These are phyloP conservation scores for Paecilomyces dactylethromorphus DNA, from an alignment of 2,329 filamentous ascomycete species.

Conservation along the genomic window DNA sequence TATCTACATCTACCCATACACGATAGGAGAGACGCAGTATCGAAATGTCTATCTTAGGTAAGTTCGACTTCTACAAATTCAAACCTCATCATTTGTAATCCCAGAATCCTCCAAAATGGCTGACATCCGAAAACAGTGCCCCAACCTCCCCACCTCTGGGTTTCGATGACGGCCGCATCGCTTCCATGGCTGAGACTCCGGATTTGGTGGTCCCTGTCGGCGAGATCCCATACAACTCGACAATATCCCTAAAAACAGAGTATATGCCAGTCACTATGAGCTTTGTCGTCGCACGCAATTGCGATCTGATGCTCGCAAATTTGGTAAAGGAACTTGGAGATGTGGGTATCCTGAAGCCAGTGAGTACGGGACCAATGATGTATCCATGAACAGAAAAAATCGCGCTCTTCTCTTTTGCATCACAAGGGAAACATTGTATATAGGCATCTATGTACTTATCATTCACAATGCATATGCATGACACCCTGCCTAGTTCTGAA, in stretches of 20 bases:
- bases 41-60: constrained; percentile 12
- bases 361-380: constrained; percentile 12
- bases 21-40: constrained; percentile 12
- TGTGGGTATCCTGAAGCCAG: constrained; percentile 17
- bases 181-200: constrained; percentile 16
- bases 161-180: constrained; percentile 14
- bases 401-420: not conserved
- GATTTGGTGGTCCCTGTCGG: constrained; percentile 23
- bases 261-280: constrained; percentile 27
- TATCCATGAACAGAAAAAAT: not conserved
- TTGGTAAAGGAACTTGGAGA: constrained; percentile 19
- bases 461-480: not conserved
- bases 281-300: constrained; percentile 22
- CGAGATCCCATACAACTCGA: constrained; percentile 17
- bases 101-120: constrained; percentile 1
- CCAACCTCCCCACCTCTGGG: constrained; percentile 14
- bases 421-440: not conserved
- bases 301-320: constrained; percentile 24
- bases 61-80: not conserved
- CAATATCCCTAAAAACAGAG: constrained; percentile 19
- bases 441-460: not conserved
- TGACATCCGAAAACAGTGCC: not conserved
- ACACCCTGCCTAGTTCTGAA: not conserved
- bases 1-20: constrained; percentile 22
- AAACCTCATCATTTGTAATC: not conserved